phyloP scores from a whole-genome alignment of 2,329 filamentous ascomycete species.

The Daldinia eschscholtzii region DNA sequence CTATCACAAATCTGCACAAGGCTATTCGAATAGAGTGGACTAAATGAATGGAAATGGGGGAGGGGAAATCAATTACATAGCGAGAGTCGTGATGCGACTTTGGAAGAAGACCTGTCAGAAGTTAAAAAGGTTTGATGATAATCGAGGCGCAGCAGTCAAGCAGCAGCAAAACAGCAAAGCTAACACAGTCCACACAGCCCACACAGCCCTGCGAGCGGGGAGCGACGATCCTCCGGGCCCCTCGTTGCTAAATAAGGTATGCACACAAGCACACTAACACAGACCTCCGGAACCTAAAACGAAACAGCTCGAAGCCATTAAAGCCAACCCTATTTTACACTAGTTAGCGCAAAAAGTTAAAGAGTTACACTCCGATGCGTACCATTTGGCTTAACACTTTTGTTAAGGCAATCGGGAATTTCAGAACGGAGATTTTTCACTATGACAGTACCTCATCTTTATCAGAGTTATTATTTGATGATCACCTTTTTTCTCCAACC shows the following conservation, averaged over 20 bases:
- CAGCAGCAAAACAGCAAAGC: conserved; percentile 14
- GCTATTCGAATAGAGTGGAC: neutral
- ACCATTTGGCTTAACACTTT: conserved; percentile 6
- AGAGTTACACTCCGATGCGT: neutral
- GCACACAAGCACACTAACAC: conserved; percentile 10
- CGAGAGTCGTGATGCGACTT: conserved; percentile 1
- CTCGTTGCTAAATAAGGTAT: conserved; percentile 22
- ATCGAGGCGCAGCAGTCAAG: conserved; percentile 23
- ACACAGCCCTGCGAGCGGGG: conserved; percentile 41
- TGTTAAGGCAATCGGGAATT: conserved; percentile 28
- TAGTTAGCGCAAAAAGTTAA: conserved; percentile 3
- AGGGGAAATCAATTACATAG: conserved; percentile 5
- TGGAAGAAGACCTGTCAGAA: neutral
- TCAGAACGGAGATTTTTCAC: conserved; percentile 3
- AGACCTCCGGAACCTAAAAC: conserved; percentile 9
- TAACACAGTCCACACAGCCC: conserved; percentile 9
- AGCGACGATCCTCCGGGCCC: conserved; percentile 36
- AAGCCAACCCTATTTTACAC: conserved; percentile 16
- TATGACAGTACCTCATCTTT: neutral
- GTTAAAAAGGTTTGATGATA: conserved; percentile 21
- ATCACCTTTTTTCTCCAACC: no score
- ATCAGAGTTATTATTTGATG: no score
- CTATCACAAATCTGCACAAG: neutral
- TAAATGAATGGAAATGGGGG: conserved; percentile 14
- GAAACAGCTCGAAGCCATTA: neutral